phyloP scores from a whole-genome alignment of 2,329 filamentous ascomycete genomes.

The Trichoderma sp. region DNA sequence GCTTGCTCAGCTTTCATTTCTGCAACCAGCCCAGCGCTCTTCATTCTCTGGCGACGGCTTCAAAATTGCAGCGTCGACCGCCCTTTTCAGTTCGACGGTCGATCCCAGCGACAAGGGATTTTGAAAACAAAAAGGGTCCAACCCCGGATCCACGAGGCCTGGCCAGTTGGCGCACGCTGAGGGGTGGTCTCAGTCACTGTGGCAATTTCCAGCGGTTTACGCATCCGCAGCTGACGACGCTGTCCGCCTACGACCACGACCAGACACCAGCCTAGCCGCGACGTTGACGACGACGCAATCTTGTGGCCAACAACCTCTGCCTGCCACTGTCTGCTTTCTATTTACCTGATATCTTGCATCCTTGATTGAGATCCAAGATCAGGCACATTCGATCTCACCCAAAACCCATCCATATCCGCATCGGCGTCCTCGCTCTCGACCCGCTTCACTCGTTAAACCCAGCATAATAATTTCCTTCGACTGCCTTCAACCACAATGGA shows the following conservation, averaged over 20 bases:
- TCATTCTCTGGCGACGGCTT: constrained; percentile 1
- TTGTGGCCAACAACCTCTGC: not conserved
- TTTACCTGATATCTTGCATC: constrained; percentile 3
- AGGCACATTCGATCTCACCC: not conserved
- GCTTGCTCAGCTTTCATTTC: not conserved
- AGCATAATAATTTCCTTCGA: not conserved
- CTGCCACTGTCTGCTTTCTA: not conserved
- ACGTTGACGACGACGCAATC: constrained; percentile 18
- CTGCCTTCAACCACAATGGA: constrained; percentile 33
- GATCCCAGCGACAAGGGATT: not conserved
- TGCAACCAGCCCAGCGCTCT: not conserved
- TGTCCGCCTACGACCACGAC: constrained; percentile 23
- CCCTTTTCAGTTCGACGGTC: not conserved
- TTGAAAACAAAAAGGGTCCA: not conserved
- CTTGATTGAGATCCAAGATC: not conserved
- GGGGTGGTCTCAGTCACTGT: constrained; percentile 21
- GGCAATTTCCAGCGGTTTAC: constrained; percentile 26
- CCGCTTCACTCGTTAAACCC: constrained; percentile 9
- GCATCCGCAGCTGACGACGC: constrained; percentile 31
- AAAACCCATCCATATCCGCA: not conserved
- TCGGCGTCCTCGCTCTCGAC: not conserved
- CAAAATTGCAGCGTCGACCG: constrained; percentile 4
- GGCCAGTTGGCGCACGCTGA: constrained; percentile 12
- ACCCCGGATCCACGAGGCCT: not conserved
- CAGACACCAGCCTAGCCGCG: constrained; percentile 12